Percentiles rank a stretch among this genome's conserved stretches.
Conservation (phyloP, 2,329 filamentous ascomycete species). For the Epichloe amarillans region DNA sequence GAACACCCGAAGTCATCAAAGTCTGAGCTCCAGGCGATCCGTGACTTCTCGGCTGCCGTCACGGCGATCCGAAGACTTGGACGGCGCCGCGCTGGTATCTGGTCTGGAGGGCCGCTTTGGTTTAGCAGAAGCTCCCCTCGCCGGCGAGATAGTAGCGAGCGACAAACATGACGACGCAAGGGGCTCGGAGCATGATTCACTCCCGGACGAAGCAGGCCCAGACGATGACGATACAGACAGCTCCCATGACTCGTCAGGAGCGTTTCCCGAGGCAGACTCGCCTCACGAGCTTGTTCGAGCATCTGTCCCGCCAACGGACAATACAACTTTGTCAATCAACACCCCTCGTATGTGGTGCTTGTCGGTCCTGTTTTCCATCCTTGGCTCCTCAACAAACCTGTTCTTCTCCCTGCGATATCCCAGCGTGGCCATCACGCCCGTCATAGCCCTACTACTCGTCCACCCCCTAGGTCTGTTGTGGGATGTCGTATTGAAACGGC, state of each 20-base stretch:
- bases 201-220: slow-evolving; percentile 2
- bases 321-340: slow-evolving; percentile 67
- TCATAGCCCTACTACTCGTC: slow-evolving; percentile 74
- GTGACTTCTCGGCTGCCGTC: slow-evolving; percentile 18
- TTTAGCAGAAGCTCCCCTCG: slow-evolving; percentile 33
- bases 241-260: slow-evolving; percentile 29
- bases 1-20: slow-evolving; percentile 14
- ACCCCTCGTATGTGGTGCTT: slow-evolving; percentile 79
- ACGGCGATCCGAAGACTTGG: slow-evolving; percentile 34
- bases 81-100: slow-evolving; percentile 35
- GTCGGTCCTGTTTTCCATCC: slow-evolving; percentile 65
- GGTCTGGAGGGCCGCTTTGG: slow-evolving; percentile 41
- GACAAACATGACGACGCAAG: slow-evolving; percentile 24
- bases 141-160: slow-evolving; percentile 31
- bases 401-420: slow-evolving; percentile 87
- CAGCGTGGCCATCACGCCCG: slow-evolving; percentile 77
- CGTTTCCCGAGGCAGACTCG: slow-evolving; percentile 52
- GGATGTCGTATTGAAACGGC: slow-evolving; percentile 59
- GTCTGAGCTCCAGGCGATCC: slow-evolving; percentile 20
- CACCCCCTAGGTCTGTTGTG: slow-evolving; percentile 77
- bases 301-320: slow-evolving; percentile 63
- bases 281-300: slow-evolving; percentile 69
- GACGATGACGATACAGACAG: slow-evolving; percentile 20
- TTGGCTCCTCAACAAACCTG: slow-evolving; percentile 72
- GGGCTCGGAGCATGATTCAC: slow-evolving; percentile 21